Conservation (phyloP, 176 grass and related monocot species). For the Typha latifolia region DNA sequence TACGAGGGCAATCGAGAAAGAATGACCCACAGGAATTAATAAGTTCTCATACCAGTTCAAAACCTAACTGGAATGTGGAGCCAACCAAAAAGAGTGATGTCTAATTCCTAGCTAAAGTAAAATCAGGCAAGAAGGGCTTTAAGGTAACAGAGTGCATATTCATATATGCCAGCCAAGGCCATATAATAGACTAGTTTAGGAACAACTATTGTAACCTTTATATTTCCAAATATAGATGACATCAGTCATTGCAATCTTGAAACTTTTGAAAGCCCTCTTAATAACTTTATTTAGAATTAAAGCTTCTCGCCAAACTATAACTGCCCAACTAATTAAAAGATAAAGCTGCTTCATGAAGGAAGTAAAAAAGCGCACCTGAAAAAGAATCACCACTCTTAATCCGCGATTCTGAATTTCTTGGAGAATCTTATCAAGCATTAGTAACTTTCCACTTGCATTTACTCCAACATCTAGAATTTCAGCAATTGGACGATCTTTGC, state of each 20-base stretch:
- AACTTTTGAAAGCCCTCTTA: neutral
- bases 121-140: no score
- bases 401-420: slow-evolving; percentile 35
- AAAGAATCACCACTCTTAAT: slow-evolving; percentile 69
- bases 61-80: no score
- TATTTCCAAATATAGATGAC: neutral
- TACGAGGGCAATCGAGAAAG: no score
- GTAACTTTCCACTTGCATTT: slow-evolving; percentile 72
- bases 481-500: slow-evolving; percentile 33
- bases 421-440: slow-evolving; percentile 84
- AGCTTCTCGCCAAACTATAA: neutral
- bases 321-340: neutral
- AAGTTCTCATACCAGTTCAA: no score
- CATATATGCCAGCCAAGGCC: no score
- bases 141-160: no score
- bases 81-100: no score
- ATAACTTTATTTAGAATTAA: neutral
- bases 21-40: no score
- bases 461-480: slow-evolving; percentile 80
- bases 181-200: no score
- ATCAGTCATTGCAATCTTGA: neutral
- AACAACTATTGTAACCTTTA: neutral
- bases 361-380: slow-evolving; percentile 38
- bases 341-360: neutral
- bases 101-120: no score